Evolutionary conservation across 2,329 filamentous ascomycete genomes (phyloP).

Genomic region (Aotearoamyces nothofagi): DNA sequence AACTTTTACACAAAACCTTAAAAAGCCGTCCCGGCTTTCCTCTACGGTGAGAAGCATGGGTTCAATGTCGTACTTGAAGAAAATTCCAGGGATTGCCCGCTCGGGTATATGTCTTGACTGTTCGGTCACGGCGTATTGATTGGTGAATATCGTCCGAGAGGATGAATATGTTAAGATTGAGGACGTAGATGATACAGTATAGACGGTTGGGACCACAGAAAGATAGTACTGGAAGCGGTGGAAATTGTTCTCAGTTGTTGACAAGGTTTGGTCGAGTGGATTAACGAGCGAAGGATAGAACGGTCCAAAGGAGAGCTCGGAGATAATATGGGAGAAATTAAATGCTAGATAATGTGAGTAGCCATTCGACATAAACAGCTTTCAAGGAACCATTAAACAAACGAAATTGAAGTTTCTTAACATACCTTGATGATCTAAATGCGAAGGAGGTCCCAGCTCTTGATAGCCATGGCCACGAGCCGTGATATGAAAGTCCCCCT

Average conservation of each 20-base stretch:
- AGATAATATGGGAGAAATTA: conserved; percentile 96
- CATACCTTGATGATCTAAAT: conserved; percentile 71
- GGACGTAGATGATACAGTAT: conserved; percentile 41
- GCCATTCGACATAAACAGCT: no score
- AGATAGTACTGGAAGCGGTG: conserved; percentile 98
- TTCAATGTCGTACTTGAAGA: conserved; percentile 98
- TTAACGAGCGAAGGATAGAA: conserved; percentile 91
- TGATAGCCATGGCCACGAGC: conserved; percentile 90
- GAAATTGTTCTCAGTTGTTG: conserved; percentile 61
- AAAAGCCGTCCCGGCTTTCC: conserved; percentile 62
- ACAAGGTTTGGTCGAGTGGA: conserved; percentile 83
- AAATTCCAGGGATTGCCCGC: conserved; percentile 68
- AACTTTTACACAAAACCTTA: conserved; percentile 64
- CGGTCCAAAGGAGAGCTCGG: conserved; percentile 91
- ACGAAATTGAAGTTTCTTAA: no score
- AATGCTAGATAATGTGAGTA: conserved; percentile 44
- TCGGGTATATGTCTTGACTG: conserved; percentile 61
- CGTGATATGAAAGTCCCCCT: conserved; percentile 96
- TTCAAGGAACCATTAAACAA: no score
- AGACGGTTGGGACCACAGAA: conserved; percentile 86
- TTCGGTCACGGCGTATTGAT: conserved; percentile 95
- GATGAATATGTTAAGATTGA: conserved; percentile 25
- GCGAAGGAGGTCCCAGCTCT: conserved; percentile 47
- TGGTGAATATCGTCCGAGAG: conserved; percentile 62
- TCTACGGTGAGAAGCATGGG: conserved; percentile 78